A percentile compares a stretch with the other conserved stretches of the same genome.
These are phyloP conservation scores for Backusella australiensis DNA, from an alignment of 192 early-diverging fungal genomes.

Conservation along the genomic window DNA sequence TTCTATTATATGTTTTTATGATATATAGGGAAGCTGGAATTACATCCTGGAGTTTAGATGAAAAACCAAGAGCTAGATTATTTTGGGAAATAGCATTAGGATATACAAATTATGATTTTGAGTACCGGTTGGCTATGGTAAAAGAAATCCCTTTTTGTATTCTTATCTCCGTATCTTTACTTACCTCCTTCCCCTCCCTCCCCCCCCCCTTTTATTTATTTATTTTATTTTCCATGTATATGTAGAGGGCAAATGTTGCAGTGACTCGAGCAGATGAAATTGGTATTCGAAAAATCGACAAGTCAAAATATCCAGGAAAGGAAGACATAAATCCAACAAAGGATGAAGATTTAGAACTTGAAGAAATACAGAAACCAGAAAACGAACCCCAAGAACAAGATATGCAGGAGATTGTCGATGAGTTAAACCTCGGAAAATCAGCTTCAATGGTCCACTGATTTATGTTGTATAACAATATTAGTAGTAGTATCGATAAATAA, in stretches of 20 bases:
- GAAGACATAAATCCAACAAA: background rate
- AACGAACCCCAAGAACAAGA: background rate
- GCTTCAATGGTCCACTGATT: background rate
- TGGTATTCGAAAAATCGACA: conserved; percentile 5
- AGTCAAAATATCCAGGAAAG: background rate
- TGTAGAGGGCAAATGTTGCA: conserved; percentile 25
- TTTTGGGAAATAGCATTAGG: conserved; percentile 46
- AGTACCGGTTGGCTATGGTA: conserved; percentile 39
- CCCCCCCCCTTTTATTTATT: background rate
- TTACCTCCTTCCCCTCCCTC: background rate
- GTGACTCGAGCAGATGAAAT: conserved; percentile 24
- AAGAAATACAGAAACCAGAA: background rate
- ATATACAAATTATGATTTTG: conserved; percentile 52
- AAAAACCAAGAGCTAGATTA: conserved; percentile 26
- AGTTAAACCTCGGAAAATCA: background rate
- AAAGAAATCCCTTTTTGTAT: background rate
- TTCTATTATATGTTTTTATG: background rate
- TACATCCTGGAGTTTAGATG: conserved; percentile 41
- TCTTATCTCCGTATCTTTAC: conserved; percentile 9
- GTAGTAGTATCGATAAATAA: background rate
- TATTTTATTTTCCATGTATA: background rate
- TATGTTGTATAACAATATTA: background rate
- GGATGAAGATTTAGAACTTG: background rate
- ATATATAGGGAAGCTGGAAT: conserved; percentile 46
- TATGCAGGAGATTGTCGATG: background rate